Percentiles rank a stretch among this genome's conserved stretches.
Conservation (phyloP, 2,329 filamentous ascomycete species). For the Penicillium expansum region DNA sequence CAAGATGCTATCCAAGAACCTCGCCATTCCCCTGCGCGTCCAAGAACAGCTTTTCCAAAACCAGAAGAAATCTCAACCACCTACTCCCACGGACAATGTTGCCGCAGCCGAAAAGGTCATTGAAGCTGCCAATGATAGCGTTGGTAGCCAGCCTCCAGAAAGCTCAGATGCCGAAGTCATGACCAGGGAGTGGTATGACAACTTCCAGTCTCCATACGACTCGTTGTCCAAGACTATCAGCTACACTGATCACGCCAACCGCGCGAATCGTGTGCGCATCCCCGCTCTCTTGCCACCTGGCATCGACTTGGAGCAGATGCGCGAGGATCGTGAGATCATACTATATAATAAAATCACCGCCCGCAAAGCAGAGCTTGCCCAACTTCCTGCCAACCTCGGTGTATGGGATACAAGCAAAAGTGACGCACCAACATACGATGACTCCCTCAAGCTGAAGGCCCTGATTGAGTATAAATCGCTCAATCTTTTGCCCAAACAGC, state of each 20-base stretch:
- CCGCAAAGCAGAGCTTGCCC: slow-evolving; percentile 78
- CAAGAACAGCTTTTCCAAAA: slow-evolving; percentile 79
- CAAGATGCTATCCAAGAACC: slow-evolving; percentile 83
- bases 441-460: slow-evolving; percentile 80
- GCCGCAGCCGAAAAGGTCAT: slow-evolving; percentile 35
- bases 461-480: slow-evolving; percentile 95
- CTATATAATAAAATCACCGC: slow-evolving; percentile 87
- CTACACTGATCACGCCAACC: slow-evolving; percentile 38
- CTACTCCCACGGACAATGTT: slow-evolving; percentile 38
- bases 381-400: slow-evolving; percentile 78
- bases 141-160: slow-evolving; percentile 32
- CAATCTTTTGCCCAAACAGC: slow-evolving; percentile 82
- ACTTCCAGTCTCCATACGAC: slow-evolving; percentile 70
- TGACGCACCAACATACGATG: slow-evolving; percentile 69
- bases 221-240: slow-evolving; percentile 46
- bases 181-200: slow-evolving; percentile 59
- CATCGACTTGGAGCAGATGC: slow-evolving; percentile 79
- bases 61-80: slow-evolving; percentile 37
- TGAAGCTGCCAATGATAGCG: slow-evolving; percentile 39
- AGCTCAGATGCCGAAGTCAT: slow-evolving; percentile 25
- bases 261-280: slow-evolving; percentile 74
- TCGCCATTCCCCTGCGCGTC: slow-evolving; percentile 72
- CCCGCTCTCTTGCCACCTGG: slow-evolving; percentile 87
- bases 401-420: slow-evolving; percentile 76
- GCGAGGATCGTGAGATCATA: slow-evolving; percentile 82